phyloP scores from a whole-genome alignment of 352 stramenopile genomes.

The Phytopythium mirpurense region DNA sequence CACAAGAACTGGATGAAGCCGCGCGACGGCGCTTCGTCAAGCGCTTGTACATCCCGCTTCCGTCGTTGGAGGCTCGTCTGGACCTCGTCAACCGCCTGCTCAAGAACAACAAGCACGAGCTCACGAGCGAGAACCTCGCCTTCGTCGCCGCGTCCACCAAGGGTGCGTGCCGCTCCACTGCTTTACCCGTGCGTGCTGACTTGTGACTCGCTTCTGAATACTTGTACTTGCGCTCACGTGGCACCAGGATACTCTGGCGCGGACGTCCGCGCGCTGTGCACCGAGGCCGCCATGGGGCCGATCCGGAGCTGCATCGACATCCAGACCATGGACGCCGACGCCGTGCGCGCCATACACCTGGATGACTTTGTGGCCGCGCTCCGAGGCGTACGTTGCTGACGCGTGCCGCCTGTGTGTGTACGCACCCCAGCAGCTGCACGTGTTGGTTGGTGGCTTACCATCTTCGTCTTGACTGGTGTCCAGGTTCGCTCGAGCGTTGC shows the following conservation, averaged over 20 bases:
- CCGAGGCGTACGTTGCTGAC: conserved; percentile 44
- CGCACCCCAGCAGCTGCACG: too few species aligned
- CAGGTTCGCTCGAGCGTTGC: conserved; percentile 95
- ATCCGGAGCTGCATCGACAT: conserved; percentile 85
- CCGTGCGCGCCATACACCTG: conserved; percentile 92
- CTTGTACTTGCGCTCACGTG: background rate
- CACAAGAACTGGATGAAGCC: conserved; percentile 97
- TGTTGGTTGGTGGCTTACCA: background rate
- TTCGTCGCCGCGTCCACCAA: conserved; percentile 85
- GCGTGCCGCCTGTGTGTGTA: background rate
- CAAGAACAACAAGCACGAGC: conserved; percentile 88
- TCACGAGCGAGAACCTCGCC: conserved; percentile 85
- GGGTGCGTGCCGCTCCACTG: conserved; percentile 24
- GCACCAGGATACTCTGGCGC: conserved; percentile 93
- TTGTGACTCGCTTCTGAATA: background rate
- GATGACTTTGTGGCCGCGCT: conserved; percentile 95
- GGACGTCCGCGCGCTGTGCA: conserved; percentile 96
- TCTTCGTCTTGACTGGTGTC: conserved; percentile 1
- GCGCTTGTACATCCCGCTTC: conserved; percentile 96
- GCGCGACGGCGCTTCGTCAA: conserved; percentile 96
- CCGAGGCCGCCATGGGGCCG: conserved; percentile 97
- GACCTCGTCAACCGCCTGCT: conserved; percentile 91
- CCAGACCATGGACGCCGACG: conserved; percentile 83
- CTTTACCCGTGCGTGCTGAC: conserved; percentile 5
- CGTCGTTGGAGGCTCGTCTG: conserved; percentile 80